A percentile compares a stretch with the other conserved stretches of the same genome.
Evolutionary conservation across 2,329 filamentous ascomycete species (phyloP).

Genomic region (Sordariomycetes sp.): DNA sequence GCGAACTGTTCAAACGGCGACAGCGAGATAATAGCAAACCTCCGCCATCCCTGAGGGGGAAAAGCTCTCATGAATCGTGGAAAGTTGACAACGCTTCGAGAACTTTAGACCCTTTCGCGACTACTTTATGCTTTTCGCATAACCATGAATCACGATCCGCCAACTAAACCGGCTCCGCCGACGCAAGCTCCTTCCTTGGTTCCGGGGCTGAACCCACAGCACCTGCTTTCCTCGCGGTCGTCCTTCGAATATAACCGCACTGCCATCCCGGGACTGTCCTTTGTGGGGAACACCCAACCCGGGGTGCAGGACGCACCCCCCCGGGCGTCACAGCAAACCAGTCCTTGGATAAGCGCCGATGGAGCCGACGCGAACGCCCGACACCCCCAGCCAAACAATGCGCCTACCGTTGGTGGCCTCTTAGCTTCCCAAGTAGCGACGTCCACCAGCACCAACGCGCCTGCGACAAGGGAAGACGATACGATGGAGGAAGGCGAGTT

Average conservation of each 20-base stretch:
- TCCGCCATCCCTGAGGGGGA: too few species aligned
- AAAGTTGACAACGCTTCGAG: neutral
- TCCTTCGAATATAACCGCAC: constrained; percentile 13
- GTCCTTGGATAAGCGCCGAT: neutral
- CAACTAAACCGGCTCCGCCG: neutral
- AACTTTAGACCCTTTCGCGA: neutral
- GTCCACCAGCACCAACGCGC: neutral
- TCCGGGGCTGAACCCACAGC: neutral
- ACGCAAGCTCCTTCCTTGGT: neutral
- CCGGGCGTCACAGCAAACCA: neutral
- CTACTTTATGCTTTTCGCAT: neutral
- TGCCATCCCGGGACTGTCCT: constrained; percentile 18
- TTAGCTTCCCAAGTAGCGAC: neutral
- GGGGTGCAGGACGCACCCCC: neutral
- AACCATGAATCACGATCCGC: neutral
- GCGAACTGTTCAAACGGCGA: neutral
- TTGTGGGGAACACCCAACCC: neutral
- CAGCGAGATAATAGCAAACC: neutral
- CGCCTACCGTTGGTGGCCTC: neutral
- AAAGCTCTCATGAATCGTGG: neutral
- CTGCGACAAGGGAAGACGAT: constrained; percentile 6
- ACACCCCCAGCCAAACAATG: neutral
- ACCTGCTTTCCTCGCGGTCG: neutral
- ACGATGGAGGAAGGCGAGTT: constrained; percentile 61
- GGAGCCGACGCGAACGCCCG: neutral